phyloP scores from a whole-genome alignment of 2,329 filamentous ascomycete genomes.

The Fusarium concolor region DNA sequence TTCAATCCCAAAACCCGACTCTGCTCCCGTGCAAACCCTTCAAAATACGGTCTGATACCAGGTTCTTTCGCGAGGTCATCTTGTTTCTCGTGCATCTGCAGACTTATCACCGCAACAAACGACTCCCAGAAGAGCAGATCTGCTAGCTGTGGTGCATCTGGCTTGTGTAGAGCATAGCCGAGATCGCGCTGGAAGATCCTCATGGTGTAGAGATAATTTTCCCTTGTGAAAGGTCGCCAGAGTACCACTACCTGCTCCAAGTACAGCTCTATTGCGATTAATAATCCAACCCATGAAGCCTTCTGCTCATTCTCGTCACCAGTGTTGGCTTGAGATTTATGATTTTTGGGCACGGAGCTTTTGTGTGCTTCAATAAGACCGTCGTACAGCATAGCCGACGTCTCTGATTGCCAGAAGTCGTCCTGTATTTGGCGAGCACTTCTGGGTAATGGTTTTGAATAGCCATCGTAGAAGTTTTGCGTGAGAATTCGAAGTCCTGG shows the following conservation, averaged over 20 bases:
- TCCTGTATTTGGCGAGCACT: background rate
- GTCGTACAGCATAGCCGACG: background rate
- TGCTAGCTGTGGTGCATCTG: background rate
- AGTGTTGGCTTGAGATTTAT: rapidly evolving
- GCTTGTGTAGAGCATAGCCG: background rate
- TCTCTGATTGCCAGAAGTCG: background rate
- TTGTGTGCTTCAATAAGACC: background rate
- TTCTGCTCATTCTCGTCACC: background rate
- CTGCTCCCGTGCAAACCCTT: background rate
- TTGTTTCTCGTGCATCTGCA: background rate
- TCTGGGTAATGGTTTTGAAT: background rate
- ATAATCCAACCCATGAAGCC: constrained; percentile 11
- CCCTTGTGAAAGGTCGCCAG: background rate
- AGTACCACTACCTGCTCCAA: background rate
- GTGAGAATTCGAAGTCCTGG: background rate
- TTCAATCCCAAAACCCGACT: background rate
- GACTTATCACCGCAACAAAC: background rate
- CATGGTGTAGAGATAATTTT: constrained; percentile 12
- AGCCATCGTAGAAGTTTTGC: background rate
- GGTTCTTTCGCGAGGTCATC: constrained; percentile 1
- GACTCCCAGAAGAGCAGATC: constrained; percentile 7
- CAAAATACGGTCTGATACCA: background rate
- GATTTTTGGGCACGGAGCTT: background rate
- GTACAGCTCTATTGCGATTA: background rate
- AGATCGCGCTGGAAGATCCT: constrained; percentile 10